phyloP scores from a whole-genome alignment of 345 rosid genomes.

The Balakata baccata region DNA sequence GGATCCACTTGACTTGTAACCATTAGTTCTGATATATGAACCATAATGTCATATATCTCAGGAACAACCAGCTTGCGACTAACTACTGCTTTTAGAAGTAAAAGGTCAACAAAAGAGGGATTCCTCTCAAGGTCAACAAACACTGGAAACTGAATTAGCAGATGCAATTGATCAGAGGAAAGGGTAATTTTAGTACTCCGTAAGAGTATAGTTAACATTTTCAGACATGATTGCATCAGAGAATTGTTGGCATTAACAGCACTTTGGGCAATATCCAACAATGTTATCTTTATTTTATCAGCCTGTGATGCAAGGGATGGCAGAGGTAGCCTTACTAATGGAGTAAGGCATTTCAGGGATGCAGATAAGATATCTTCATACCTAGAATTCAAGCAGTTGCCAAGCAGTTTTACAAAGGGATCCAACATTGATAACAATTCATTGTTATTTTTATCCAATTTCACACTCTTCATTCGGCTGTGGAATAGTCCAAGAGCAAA shows the following conservation, averaged over 20 bases:
- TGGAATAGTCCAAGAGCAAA: conserved; percentile 75
- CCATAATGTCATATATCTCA: conserved; percentile 74
- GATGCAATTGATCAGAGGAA: conserved; percentile 63
- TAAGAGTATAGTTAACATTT: conserved; percentile 72
- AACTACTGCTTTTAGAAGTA: conserved; percentile 74
- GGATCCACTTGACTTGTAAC: conserved; percentile 72
- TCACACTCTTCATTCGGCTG: conserved; percentile 52
- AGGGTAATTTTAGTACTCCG: conserved; percentile 52
- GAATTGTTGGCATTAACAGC: conserved; percentile 52
- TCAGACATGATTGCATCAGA: conserved; percentile 73
- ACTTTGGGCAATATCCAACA: conserved; percentile 67
- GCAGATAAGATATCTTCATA: conserved; percentile 75
- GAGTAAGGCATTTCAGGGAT: conserved; percentile 71
- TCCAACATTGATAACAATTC: conserved; percentile 65
- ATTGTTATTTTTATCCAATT: conserved; percentile 40
- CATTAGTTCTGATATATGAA: conserved; percentile 70
- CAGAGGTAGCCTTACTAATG: conserved; percentile 66
- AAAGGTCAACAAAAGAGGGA: conserved; percentile 61
- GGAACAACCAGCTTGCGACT: conserved; percentile 73
- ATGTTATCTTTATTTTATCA: conserved; percentile 65
- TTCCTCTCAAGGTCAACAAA: conserved; percentile 79
- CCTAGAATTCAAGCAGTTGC: conserved; percentile 75
- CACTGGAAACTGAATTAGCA: conserved; percentile 71
- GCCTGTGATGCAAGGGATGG: conserved; percentile 70
- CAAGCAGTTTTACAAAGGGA: conserved; percentile 68